Percentiles rank a stretch among this genome's conserved stretches.
Evolutionary conservation across 2,329 filamentous ascomycete genomes (phyloP).

Genomic region (Apiospora arundinis): DNA sequence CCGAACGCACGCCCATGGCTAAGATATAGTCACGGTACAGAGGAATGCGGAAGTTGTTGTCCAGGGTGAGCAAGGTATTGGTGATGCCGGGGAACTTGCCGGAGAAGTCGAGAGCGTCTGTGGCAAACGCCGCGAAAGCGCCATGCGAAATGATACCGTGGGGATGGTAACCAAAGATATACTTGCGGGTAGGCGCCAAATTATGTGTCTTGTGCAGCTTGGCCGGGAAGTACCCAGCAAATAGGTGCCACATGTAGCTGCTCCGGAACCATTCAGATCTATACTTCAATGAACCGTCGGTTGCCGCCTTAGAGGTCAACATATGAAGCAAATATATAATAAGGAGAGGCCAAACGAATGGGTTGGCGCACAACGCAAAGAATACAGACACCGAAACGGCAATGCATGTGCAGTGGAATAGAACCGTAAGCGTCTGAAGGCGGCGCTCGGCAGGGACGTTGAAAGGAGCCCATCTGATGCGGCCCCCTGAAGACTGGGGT

Average conservation of each 20-base stretch:
- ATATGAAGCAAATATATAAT: conserved; percentile 83
- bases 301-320: conserved; percentile 78
- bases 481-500: conserved; percentile 32
- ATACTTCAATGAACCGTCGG: conserved; percentile 75
- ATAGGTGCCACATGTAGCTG: conserved; percentile 82
- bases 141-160: conserved; percentile 98
- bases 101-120: conserved; percentile 85
- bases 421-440: conserved; percentile 78
- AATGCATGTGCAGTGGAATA: conserved; percentile 76
- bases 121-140: conserved; percentile 91
- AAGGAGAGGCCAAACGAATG: conserved; percentile 84
- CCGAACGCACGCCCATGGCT: conserved; percentile 83
- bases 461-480: conserved; percentile 83
- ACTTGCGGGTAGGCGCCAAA: conserved; percentile 83
- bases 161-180: conserved; percentile 96
- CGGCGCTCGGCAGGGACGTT: conserved; percentile 74
- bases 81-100: conserved; percentile 93
- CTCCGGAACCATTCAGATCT: conserved; percentile 78
- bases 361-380: conserved; percentile 90
- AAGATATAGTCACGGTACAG: conserved; percentile 96
- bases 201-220: conserved; percentile 83
- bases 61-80: conserved; percentile 91
- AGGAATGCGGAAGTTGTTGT: conserved; percentile 92
- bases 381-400: conserved; percentile 77
- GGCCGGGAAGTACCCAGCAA: conserved; percentile 92